These are phyloP conservation scores for Sarocladiaceae sp. DNA, from an alignment of 2,329 filamentous ascomycete genomes.

Conservation along the genomic window DNA sequence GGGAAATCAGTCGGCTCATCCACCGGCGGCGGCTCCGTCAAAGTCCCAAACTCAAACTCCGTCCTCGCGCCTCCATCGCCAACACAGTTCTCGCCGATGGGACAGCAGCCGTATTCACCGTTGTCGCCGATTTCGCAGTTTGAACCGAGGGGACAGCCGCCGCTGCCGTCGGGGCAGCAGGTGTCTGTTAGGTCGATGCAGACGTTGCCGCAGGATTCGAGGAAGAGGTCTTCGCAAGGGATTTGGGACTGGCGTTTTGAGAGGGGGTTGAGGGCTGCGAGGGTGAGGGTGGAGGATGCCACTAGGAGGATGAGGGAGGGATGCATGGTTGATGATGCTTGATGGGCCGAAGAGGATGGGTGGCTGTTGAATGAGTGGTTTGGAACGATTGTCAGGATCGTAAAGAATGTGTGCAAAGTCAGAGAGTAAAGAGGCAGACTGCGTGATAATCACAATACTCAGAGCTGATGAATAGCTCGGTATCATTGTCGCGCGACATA, in stretches of 20 bases:
- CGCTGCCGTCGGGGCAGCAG: conserved; percentile 23
- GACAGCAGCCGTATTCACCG: conserved; percentile 21
- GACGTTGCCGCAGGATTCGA: conserved; percentile 23
- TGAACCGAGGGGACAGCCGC: conserved; percentile 21
- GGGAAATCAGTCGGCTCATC: not conserved
- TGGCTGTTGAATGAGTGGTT: too few species aligned
- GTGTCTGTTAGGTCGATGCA: conserved; percentile 23
- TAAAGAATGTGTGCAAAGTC: too few species aligned
- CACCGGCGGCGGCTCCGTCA: not conserved
- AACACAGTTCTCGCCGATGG: conserved; percentile 20
- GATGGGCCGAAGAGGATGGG: too few species aligned
- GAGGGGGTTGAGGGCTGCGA: conserved; percentile 17
- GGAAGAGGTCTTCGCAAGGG: conserved; percentile 18
- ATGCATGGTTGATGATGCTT: not conserved
- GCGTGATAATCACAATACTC: too few species aligned
- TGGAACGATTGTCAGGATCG: not conserved
- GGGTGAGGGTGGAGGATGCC: conserved; percentile 16
- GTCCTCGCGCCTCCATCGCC: conserved; percentile 21
- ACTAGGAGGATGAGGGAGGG: conserved; percentile 15
- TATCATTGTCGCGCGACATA: too few species aligned
- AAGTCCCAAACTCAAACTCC: not conserved
- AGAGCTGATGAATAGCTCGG: too few species aligned
- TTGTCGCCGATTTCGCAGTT: conserved; percentile 22
- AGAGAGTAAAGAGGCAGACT: too few species aligned
- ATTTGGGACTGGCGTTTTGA: conserved; percentile 16